Conservation (phyloP, 352 stramenopile genomes). For the Blastocystis sp. region DNA sequence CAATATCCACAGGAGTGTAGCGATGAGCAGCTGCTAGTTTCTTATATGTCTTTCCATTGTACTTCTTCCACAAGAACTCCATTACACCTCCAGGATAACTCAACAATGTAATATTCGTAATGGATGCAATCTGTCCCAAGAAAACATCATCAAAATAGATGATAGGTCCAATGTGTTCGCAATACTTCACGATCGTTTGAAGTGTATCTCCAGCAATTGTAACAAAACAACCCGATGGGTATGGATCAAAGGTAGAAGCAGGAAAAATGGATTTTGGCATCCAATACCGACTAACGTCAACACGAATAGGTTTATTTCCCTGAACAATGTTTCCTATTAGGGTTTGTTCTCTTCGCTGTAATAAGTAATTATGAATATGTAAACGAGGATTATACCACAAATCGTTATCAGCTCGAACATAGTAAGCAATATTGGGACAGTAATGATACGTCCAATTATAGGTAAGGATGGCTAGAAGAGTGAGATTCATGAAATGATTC, state of each 20-base stretch:
- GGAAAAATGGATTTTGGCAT: conserved; percentile 24
- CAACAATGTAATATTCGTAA: conserved; percentile 27
- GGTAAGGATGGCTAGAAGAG: conserved; percentile 30
- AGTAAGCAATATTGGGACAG: conserved; percentile 40
- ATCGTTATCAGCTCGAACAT: conserved; percentile 40
- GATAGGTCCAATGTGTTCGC: conserved; percentile 41
- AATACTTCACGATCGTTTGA: conserved; percentile 40
- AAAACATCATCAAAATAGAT: conserved; percentile 59
- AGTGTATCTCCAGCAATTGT: conserved; percentile 20
- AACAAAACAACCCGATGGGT: conserved; percentile 32
- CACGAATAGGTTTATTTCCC: conserved; percentile 41
- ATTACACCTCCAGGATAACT: conserved; percentile 2
- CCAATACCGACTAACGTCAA: conserved; percentile 26
- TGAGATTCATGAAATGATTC: conserved; percentile 58
- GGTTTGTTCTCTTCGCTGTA: background rate
- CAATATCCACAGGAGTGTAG: conserved; percentile 23
- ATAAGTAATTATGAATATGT: conserved; percentile 11
- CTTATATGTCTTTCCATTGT: background rate
- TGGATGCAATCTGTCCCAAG: conserved; percentile 27
- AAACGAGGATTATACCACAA: conserved; percentile 32
- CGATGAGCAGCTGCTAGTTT: background rate
- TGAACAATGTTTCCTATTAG: conserved; percentile 19
- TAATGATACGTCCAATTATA: conserved; percentile 50
- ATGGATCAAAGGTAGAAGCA: background rate
- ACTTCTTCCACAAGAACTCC: conserved; percentile 15